Evolutionary conservation across 768 basidiomycete species (phyloP), one percentile per base, ranked within the genome.

Genomic region (Suillus lakei): DNA sequence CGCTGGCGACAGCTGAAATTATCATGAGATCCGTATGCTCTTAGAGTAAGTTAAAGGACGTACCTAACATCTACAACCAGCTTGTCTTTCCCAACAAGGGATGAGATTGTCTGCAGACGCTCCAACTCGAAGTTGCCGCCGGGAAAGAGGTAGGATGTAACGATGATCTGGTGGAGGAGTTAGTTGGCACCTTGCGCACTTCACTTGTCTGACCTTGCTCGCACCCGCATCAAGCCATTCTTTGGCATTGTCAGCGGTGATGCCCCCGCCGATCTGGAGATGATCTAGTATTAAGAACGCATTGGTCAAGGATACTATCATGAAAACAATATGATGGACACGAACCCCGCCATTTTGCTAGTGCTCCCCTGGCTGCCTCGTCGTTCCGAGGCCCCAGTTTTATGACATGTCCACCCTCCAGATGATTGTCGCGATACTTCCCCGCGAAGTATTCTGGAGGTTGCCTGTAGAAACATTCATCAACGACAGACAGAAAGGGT

Each of bases 71-170:
- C 98, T 3, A 99, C 91, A 3, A 99, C 96, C 2, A 99, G 84
- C 44, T 78, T 85, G n/a, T 95, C 94, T 78, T 88, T 95, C 0
- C 95, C 93, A 5, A 96, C 86, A 13, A 79, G 76, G 23, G 79
- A 72, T 7, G 88, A 89, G 18, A 99, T 78, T 0, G 75, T 77
- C 69, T 86, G 78, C 34, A 99, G 80, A 58, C 93, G 81, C 51
- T 91, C 86, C 66, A 90, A 75, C 21, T 90, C 91, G 79, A 99
- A 97, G 67, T 83, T 88, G 3, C 82, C 90, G n/a, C 79, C 76
- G 0, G 98, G 96, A 68, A 99, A 99, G 50, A 99, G 88, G 78
- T 90, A 94, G 15, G 96, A 98, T 4, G 98, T 99, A n/a, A 99
- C 92, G 61, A 99, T 98, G 69, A 99, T 89, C 96, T 99, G 70